These are phyloP conservation scores for Corymbia citriodora DNA, from an alignment of 441 rosid species.

Conservation along the genomic window DNA sequence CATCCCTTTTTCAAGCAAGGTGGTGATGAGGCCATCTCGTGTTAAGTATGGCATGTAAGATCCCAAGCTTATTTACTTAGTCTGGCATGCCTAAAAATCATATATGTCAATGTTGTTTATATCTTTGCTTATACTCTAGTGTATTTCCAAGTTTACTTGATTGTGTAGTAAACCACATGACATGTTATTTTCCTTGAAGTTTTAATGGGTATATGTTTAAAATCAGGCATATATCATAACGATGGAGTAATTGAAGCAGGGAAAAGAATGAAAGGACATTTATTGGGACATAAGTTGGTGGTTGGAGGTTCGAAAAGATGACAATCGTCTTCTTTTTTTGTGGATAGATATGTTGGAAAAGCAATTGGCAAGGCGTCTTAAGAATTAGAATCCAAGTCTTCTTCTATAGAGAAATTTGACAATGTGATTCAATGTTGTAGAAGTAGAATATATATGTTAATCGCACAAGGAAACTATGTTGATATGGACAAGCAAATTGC, in stretches of 20 bases:
- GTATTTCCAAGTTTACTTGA: too few species aligned
- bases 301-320: too few species aligned
- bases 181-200: too few species aligned
- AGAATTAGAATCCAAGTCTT: background rate
- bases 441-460: background rate
- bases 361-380: background rate
- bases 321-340: accelerated
- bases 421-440: too few species aligned
- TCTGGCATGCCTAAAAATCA: background rate
- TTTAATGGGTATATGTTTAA: too few species aligned
- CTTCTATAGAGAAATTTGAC: too few species aligned
- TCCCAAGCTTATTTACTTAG: background rate
- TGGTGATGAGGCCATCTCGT: background rate
- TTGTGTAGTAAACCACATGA: too few species aligned
- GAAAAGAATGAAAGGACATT: too few species aligned
- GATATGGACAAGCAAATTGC: too few species aligned
- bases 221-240: too few species aligned
- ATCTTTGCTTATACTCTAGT: background rate
- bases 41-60: background rate
- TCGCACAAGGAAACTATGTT: background rate
- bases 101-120: background rate
- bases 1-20: background rate
- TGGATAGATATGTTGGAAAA: background rate
- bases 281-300: too few species aligned
- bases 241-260: too few species aligned